Conservation (phyloP, 140 eudicot genomes). For the Bidens hawaiensis region DNA sequence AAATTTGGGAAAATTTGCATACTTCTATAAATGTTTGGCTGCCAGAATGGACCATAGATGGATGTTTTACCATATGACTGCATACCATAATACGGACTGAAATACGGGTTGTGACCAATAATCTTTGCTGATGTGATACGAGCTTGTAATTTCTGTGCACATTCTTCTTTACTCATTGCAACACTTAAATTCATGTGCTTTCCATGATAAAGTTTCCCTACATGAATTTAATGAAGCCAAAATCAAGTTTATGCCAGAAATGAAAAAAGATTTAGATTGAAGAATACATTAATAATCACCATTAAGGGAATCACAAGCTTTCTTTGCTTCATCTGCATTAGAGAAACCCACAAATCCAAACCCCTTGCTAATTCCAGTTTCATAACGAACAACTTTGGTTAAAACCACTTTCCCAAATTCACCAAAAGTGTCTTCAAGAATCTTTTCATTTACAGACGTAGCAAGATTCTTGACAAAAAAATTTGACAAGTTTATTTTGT, state of each 20-base stretch:
- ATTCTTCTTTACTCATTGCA: constrained; percentile 34
- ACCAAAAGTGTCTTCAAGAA: constrained; percentile 33
- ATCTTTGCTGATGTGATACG: constrained; percentile 10
- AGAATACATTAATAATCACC: constrained; percentile 22
- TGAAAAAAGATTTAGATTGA: background rate
- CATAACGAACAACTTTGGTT: constrained; percentile 35
- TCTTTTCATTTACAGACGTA: constrained; percentile 30
- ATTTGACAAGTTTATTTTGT: constrained; percentile 21
- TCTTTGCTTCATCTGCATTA: constrained; percentile 35
- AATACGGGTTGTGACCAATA: constrained; percentile 4
- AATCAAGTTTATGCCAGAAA: background rate
- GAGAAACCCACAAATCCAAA: constrained; percentile 49
- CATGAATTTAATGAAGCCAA: constrained; percentile 7
- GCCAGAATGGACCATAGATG: constrained; percentile 18
- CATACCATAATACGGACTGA: constrained; percentile 18
- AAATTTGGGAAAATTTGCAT: constrained; percentile 18
- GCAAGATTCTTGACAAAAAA: constrained; percentile 41
- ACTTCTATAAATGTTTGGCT: constrained; percentile 11
- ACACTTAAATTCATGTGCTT: constrained; percentile 26
- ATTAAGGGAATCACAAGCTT: constrained; percentile 37
- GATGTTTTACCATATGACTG: constrained; percentile 10
- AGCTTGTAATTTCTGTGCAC: constrained; percentile 17
- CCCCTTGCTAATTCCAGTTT: constrained; percentile 45
- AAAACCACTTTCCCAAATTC: constrained; percentile 34
- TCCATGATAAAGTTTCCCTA: constrained; percentile 38